Base-by-base conservation (phyloP, 345 rosid genomes). In the Streptanthus diversifolius region DNA sequence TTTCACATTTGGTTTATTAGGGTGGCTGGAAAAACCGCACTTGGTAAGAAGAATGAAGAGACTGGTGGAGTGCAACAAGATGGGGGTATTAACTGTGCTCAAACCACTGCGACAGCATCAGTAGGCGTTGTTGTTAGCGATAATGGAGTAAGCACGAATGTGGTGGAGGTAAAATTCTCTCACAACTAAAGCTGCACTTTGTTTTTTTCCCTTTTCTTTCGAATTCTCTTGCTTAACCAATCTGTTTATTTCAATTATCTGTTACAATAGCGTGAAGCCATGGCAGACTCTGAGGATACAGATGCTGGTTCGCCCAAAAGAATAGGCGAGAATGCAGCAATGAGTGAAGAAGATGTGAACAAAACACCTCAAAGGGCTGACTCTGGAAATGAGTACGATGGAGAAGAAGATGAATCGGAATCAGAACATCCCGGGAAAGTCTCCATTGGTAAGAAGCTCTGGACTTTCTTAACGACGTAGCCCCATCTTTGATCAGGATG, bases 291-390 rank as follows among this genome's bases (percentile, higher is more conserved):
- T 40, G 73, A 76, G 49, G 88, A 79, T 13, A 83, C 79, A 52
- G 79, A 83, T 45, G 83, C 76, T 37, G 80, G 71, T 22, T 61
- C 80, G 19, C 66, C 83, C 8, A 80, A 79, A 69, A 81, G 77
- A 72, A 49, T 69, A 52, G 82, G 18, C 15, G 82, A 74, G 53
- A 79, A 82, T 63, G 71, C 59, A 14, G 83, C 81, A 36, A 53
- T 83, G 79, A 91, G 95, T 55, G 96, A 91, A 82, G 98, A 89
- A 80, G 98, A 89, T 82, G 90, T 87, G 52, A 88, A 85, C 78
- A 89, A 81, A 71, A 87, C 90, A 57, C 86, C 88, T 0, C 82
- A 81, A 71, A 74, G 74, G 57, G 79, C 66, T 27, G 39, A 63
- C n/a, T 80, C 81, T 0, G 82, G 53, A 5, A 82, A 36, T 4